phyloP scores from a whole-genome alignment of 352 stramenopile genomes.

The Phytopythium montanum region DNA sequence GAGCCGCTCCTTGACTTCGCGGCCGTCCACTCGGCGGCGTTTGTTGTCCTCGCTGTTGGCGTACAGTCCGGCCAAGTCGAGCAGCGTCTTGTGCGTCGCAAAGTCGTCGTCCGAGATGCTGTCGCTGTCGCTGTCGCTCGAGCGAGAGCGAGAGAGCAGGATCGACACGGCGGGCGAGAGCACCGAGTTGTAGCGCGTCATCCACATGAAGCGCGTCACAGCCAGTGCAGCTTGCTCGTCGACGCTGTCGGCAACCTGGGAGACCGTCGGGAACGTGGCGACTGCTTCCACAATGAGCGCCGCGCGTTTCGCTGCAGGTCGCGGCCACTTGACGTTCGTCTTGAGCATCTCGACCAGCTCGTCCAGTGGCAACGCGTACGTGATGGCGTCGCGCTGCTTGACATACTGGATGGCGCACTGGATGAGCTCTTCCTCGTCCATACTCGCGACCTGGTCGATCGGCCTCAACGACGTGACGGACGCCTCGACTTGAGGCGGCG shows the following conservation, averaged over 20 bases:
- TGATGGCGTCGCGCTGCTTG: slow-evolving; percentile 17
- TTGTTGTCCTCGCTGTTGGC: slow-evolving; percentile 15
- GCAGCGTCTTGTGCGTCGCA: slow-evolving; percentile 22
- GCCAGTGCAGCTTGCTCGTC: slow-evolving; percentile 28
- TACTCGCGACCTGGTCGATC: slow-evolving; percentile 13
- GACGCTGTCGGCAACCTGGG: neutral
- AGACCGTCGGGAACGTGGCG: slow-evolving; percentile 36
- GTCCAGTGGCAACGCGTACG: slow-evolving; percentile 21
- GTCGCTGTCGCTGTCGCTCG: no score
- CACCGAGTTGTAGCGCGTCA: slow-evolving; percentile 57
- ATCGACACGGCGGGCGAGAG: slow-evolving; percentile 47
- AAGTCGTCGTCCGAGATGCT: slow-evolving; percentile 12
- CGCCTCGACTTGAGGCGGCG: slow-evolving; percentile 4
- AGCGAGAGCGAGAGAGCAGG: slow-evolving; percentile 29
- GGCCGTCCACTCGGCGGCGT: slow-evolving; percentile 45
- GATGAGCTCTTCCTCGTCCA: slow-evolving; percentile 33
- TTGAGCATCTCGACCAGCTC: slow-evolving; percentile 73
- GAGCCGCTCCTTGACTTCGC: slow-evolving; percentile 36
- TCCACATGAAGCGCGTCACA: slow-evolving; percentile 60
- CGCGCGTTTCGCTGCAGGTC: slow-evolving; percentile 60
- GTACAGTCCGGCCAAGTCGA: slow-evolving; percentile 34
- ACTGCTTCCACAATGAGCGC: slow-evolving; percentile 62
- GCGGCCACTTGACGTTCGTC: slow-evolving; percentile 71
- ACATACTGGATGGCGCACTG: slow-evolving; percentile 34
- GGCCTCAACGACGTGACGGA: slow-evolving; percentile 6